phyloP scores from a whole-genome alignment of 257 asterid genomes.

The Scutellaria barbata region DNA sequence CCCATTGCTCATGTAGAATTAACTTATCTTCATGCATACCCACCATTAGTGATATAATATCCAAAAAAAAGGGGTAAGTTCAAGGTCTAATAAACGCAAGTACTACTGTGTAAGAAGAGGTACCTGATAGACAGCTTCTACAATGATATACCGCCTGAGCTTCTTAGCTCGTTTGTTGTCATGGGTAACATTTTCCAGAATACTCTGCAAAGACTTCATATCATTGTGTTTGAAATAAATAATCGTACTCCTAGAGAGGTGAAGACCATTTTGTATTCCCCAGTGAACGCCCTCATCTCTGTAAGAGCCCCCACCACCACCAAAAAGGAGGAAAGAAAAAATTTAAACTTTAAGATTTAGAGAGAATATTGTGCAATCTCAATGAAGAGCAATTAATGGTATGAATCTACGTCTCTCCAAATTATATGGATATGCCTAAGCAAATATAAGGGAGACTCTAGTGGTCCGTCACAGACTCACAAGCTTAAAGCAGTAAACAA shows the following conservation, averaged over 20 bases:
- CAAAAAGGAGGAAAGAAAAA: neutral
- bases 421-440: slow-evolving; percentile 16
- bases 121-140: slow-evolving; percentile 98
- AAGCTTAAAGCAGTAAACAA: slow-evolving; percentile 18
- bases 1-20: slow-evolving; percentile 15
- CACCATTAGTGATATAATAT: slow-evolving; percentile 9
- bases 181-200: slow-evolving; percentile 69
- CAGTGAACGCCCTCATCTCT: slow-evolving; percentile 99
- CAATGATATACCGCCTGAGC: slow-evolving; percentile 90
- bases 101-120: slow-evolving; percentile 20
- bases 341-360: slow-evolving; percentile 11
- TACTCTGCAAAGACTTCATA: slow-evolving; percentile 69
- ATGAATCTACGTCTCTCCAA: neutral
- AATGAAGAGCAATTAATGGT: slow-evolving; percentile 18
- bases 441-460: slow-evolving; percentile 3
- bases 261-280: slow-evolving; percentile 97
- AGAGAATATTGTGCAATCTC: neutral
- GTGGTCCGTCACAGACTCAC: slow-evolving; percentile 19
- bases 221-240: slow-evolving; percentile 87
- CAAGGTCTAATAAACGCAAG: slow-evolving; percentile 4
- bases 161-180: slow-evolving; percentile 84
- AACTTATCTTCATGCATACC: slow-evolving; percentile 4
- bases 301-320: slow-evolving; percentile 32
- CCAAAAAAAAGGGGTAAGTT: slow-evolving; percentile 9
- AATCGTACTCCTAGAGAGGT: slow-evolving; percentile 93